Evolutionary conservation across 805 yeast genomes (phyloP), one percentile per base, ranked within the genome.

Genomic region (Barnettozyma sp.): DNA sequence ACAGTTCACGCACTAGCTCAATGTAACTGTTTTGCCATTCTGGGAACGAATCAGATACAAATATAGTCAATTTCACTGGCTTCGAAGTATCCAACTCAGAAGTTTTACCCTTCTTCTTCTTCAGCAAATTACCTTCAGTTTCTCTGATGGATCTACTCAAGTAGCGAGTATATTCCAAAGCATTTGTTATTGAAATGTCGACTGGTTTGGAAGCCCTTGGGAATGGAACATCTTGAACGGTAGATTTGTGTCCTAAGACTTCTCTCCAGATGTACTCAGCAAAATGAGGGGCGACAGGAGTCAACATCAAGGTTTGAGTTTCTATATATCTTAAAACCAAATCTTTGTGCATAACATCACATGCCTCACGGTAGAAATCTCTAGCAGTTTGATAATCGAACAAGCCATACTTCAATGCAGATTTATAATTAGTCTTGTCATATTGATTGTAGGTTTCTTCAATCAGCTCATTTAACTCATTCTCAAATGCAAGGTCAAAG

Each of bases 251-350:
- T 28, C 78, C 76, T 45, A 92, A 68, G 29, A 87, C 68, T 47
- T 90, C 97, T 56, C 82, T 75, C 73, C 84, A 86, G 39, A 90
- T 67, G 65, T 76, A 85, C 50, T 92, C 98, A 46, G 92, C 78
- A 60, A 90, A 87, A 62, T 92, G 98, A 33, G 98, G 97, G 29
- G 97, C 94, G 50, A 92, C 68, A 44, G 98, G 98, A 13, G 94
- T 77, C 49, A 92, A 65, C 58, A 88, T 62, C 50, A 92, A 70
- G 14, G 80, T 80, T 68, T 92, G 98, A 22, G 76, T 65, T 63
- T 87, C 95, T 50, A 92, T 83, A 59, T 86, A 92, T 50, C 80
- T 77, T 46, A 76, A 54, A 26, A 86, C 80, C 45, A 92, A 71
- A 52, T 84, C 95, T 49, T 68, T 73, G 67, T 85, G 95, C 95